phyloP scores from a whole-genome alignment of 2,329 filamentous ascomycete species.

The Claviceps purpurea region DNA sequence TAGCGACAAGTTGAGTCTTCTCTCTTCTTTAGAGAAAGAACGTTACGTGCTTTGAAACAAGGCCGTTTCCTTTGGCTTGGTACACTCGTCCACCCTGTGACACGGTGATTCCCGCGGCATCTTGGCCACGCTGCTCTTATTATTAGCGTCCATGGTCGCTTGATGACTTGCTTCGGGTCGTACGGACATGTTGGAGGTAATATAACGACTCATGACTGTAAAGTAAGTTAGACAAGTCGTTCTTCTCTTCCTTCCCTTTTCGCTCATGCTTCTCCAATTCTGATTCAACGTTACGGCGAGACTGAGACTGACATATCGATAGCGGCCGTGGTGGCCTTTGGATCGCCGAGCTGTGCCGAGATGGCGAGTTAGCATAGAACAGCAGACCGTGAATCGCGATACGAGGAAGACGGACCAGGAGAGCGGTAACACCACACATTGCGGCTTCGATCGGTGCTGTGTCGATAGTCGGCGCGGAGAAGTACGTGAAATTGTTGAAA shows the following conservation, averaged over 20 bases:
- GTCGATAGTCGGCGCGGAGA: neutral
- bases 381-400: neutral
- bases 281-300: too few relatives aligned
- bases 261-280: neutral
- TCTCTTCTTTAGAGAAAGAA: neutral
- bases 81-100: conserved; percentile 68
- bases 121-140: conserved; percentile 46
- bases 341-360: conserved; percentile 17
- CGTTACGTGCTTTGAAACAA: neutral
- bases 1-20: conserved; percentile 21
- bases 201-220: conserved; percentile 51
- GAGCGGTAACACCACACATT: conserved; percentile 4
- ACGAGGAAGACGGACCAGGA: neutral
- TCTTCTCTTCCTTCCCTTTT: neutral
- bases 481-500: too few relatives aligned
- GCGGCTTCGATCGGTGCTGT: neutral
- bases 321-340: conserved; percentile 31
- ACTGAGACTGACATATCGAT: conserved; percentile 34
- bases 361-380: neutral
- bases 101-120: conserved; percentile 77
- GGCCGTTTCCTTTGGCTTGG: conserved; percentile 59
- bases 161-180: neutral
- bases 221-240: neutral
- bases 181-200: conserved; percentile 43
- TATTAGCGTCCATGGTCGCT: neutral